These are phyloP conservation scores for Pachysandra terminalis DNA, from an alignment of 164 flowering plant species.

Conservation along the genomic window DNA sequence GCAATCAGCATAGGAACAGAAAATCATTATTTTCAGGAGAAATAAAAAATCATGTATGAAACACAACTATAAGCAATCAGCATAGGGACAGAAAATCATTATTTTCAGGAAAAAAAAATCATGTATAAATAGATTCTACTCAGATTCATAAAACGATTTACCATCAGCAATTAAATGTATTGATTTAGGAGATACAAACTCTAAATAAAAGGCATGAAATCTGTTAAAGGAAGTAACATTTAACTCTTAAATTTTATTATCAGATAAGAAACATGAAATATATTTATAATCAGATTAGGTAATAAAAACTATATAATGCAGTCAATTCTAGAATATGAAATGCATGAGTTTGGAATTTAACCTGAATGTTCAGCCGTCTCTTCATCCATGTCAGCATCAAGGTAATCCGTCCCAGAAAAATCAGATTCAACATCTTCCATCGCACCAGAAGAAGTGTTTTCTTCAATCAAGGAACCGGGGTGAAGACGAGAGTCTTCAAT, in stretches of 20 bases:
- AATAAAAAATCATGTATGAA: background rate
- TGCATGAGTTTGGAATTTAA: conserved; percentile 12
- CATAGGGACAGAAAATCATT: background rate
- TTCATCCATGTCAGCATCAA: conserved; percentile 49
- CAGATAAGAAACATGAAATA: background rate
- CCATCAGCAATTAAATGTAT: background rate
- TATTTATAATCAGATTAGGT: background rate
- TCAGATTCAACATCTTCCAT: conserved; percentile 62
- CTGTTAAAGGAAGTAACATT: background rate
- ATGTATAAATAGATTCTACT: background rate
- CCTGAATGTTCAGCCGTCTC: conserved; percentile 56
- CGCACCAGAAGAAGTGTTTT: conserved; percentile 37
- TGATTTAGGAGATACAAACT: background rate
- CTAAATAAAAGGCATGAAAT: background rate
- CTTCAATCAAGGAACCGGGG: conserved; percentile 37
- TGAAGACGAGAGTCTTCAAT: conserved; percentile 17
- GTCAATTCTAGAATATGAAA: background rate
- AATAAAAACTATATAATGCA: background rate
- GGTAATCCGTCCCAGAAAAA: conserved; percentile 55
- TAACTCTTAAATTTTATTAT: background rate
- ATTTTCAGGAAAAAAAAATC: background rate
- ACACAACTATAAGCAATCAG: no score
- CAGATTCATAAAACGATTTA: background rate
- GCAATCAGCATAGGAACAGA: background rate
- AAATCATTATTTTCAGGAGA: no score